Evolutionary conservation across 2,329 filamentous ascomycete species (phyloP).

Genomic region (Aureobasidium sp.): DNA sequence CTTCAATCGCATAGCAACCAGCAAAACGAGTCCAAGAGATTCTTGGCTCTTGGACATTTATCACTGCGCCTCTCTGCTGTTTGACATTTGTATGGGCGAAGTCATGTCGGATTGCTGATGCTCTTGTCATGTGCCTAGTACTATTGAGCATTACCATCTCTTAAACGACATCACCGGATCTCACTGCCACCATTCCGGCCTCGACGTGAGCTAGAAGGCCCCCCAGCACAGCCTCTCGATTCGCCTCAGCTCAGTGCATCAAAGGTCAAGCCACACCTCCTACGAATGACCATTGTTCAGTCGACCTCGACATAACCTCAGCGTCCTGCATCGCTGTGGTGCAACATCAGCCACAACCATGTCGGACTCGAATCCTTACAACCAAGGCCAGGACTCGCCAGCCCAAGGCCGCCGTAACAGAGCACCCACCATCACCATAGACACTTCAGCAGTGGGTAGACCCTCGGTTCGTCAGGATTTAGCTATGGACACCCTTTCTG

Average conservation of each 20-base stretch:
- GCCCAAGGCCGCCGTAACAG: slow-evolving; percentile 19
- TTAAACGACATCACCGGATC: neutral
- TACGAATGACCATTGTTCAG: neutral
- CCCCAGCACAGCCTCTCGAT: slow-evolving; percentile 4
- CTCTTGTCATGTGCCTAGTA: slow-evolving; percentile 3
- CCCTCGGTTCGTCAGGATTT: slow-evolving; percentile 20
- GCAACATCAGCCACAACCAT: slow-evolving; percentile 7
- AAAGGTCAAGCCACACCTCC: slow-evolving; percentile 6
- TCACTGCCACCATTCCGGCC: neutral
- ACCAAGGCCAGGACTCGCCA: neutral
- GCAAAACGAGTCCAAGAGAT: neutral
- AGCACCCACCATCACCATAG: slow-evolving; percentile 45
- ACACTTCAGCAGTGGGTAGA: slow-evolving; percentile 41
- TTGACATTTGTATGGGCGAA: slow-evolving; percentile 8
- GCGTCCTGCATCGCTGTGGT: neutral
- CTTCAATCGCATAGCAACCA: slow-evolving; percentile 6
- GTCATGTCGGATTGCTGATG: slow-evolving; percentile 10
- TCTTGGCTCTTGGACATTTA: slow-evolving; percentile 7
- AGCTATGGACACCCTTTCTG: slow-evolving; percentile 1
- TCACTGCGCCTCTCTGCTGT: slow-evolving; percentile 4
- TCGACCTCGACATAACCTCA: neutral
- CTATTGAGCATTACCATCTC: neutral
- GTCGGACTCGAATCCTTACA: slow-evolving; percentile 4
- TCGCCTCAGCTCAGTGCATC: neutral
- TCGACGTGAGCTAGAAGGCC: neutral